A percentile compares a stretch with the other conserved stretches of the same genome.
Conservation (phyloP, 495 filamentous ascomycete genomes). For the Sphaerosporella brunnea region DNA sequence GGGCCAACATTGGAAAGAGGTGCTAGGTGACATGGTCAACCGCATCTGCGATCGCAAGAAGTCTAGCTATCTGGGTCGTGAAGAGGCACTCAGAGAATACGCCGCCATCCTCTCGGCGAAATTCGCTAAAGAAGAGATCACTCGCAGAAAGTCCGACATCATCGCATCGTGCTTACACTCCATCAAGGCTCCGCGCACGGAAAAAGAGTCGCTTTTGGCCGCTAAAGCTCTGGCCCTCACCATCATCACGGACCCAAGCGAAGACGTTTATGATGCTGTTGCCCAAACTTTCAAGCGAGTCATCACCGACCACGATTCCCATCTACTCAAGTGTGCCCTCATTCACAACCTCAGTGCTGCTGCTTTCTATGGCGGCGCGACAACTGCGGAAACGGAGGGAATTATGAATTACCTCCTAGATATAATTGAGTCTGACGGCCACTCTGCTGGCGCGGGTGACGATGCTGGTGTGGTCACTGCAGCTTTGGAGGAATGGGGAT, state of each 20-base stretch:
- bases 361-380: conserved; percentile 63
- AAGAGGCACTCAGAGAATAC: conserved; percentile 52
- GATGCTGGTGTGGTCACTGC: conserved; percentile 60
- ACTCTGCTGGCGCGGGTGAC: conserved; percentile 54
- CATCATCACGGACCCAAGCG: conserved; percentile 51
- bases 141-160: conserved; percentile 43
- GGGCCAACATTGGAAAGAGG: conserved; percentile 42
- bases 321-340: conserved; percentile 48
- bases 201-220: conserved; percentile 55
- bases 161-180: conserved; percentile 53
- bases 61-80: conserved; percentile 61
- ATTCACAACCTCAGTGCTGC: conserved; percentile 58
- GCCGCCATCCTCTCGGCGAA: conserved; percentile 54
- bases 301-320: conserved; percentile 51
- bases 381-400: conserved; percentile 48
- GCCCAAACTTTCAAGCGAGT: conserved; percentile 46
- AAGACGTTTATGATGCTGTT: conserved; percentile 50
- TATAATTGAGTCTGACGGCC: conserved; percentile 70
- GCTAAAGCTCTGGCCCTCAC: conserved; percentile 61
- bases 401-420: conserved; percentile 72
- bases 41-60: conserved; percentile 78
- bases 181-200: conserved; percentile 50
- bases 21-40: conserved; percentile 52
- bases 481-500: conserved; percentile 75
- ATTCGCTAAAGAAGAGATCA: conserved; percentile 51